Conservation (phyloP, 805 yeast genomes). For the Candida pseudofarinosa region DNA sequence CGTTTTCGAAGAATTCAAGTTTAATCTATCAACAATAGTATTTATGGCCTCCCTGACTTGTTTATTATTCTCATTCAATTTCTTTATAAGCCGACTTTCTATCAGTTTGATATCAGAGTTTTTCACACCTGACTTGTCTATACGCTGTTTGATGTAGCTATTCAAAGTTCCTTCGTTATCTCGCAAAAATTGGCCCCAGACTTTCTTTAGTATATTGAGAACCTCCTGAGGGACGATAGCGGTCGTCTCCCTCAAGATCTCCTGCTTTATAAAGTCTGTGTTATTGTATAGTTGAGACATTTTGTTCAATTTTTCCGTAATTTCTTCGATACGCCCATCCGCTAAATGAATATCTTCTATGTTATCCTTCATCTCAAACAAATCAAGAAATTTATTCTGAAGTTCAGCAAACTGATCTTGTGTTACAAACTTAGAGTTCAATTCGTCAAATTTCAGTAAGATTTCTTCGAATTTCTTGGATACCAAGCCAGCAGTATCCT, state of each 20-base stretch:
- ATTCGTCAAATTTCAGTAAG: conserved; percentile 8
- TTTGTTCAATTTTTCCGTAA: conserved; percentile 13
- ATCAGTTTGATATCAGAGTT: conserved; percentile 18
- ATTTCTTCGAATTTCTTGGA: conserved; percentile 14
- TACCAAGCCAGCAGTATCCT: conserved; percentile 13
- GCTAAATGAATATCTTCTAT: conserved; percentile 7
- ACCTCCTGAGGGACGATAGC: conserved; percentile 24
- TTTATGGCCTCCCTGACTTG: conserved; percentile 20
- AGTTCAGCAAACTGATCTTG: conserved; percentile 8
- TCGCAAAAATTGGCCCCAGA: conserved; percentile 25
- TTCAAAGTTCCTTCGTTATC: conserved; percentile 17
- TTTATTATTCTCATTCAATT: conserved; percentile 21
- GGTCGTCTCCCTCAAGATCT: conserved; percentile 16
- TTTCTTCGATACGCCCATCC: conserved; percentile 13
- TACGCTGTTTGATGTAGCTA: conserved; percentile 11
- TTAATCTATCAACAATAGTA: conserved; percentile 21
- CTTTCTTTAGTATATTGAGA: conserved; percentile 29
- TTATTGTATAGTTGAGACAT: conserved; percentile 10
- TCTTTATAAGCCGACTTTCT: conserved; percentile 17
- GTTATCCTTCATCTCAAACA: conserved; percentile 6
- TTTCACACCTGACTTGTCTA: conserved; percentile 8
- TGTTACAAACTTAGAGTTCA: conserved; percentile 3
- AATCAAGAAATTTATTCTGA: conserved; percentile 9
- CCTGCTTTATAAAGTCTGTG: conserved; percentile 12
- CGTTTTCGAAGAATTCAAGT: conserved; percentile 4